phyloP scores from a whole-genome alignment of 352 stramenopile genomes.

The Globisporangium camurandrum region DNA sequence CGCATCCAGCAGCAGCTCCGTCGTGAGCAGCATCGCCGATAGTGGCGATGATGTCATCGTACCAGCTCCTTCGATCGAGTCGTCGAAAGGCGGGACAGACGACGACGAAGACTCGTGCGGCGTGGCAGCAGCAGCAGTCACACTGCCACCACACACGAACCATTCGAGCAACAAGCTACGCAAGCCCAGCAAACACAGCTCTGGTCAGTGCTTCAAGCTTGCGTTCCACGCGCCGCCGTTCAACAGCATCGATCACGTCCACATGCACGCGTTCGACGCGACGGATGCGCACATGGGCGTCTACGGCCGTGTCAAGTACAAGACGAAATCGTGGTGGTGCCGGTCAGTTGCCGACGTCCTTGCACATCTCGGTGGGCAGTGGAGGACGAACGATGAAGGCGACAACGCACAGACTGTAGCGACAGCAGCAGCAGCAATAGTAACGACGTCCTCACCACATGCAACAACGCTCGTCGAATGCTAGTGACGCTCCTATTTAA shows the following conservation, averaged over 20 bases:
- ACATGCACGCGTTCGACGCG: conserved; percentile 84
- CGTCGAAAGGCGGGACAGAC: conserved; percentile 7
- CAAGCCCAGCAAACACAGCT: no score
- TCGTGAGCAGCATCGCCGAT: not conserved
- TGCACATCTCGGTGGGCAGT: no score
- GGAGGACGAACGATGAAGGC: no score
- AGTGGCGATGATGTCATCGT: not conserved
- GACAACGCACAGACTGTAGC: no score
- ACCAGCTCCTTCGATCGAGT: conserved; percentile 6
- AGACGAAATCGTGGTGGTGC: conserved; percentile 79
- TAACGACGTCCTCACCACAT: not conserved
- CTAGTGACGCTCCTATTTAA: not conserved
- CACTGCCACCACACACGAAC: not conserved
- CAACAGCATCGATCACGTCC: conserved; percentile 87
- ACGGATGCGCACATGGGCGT: conserved; percentile 36
- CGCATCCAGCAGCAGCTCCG: not conserved
- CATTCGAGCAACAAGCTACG: not conserved
- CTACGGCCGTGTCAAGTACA: conserved; percentile 71
- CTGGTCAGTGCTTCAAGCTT: conserved; percentile 5
- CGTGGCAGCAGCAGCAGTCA: not conserved
- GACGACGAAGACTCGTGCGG: conserved; percentile 11
- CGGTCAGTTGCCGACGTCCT: conserved; percentile 71
- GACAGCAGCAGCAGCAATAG: conserved; percentile 2
- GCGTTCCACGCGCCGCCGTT: conserved; percentile 59
- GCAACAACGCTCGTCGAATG: no score